A percentile compares a stretch with the other conserved stretches of the same genome.
phyloP scores from a whole-genome alignment of 257 asterid species.

The Solanum pimpinellifolium region DNA sequence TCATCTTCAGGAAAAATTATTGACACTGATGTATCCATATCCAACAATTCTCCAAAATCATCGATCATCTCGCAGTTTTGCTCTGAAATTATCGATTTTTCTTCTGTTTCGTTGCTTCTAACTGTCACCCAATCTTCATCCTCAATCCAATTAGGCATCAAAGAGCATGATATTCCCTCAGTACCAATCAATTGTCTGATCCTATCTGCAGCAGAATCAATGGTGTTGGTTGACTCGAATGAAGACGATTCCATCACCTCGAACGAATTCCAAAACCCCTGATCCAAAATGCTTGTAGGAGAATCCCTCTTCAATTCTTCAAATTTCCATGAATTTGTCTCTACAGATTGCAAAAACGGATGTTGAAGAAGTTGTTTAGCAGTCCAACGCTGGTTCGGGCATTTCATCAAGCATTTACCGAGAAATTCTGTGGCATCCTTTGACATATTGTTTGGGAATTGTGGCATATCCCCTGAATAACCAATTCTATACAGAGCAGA shows the following conservation, averaged over 20 bases:
- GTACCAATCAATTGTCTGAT: constrained; percentile 24
- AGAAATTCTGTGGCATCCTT: constrained; percentile 35
- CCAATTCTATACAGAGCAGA: constrained; percentile 64
- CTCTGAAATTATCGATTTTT: neutral
- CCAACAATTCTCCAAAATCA: constrained; percentile 4
- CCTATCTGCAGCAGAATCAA: constrained; percentile 27
- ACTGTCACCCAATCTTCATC: constrained; percentile 64
- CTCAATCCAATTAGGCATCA: constrained; percentile 24
- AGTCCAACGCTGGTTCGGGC: constrained; percentile 47
- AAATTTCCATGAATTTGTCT: neutral
- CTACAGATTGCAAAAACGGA: constrained; percentile 29
- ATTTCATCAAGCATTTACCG: constrained; percentile 42
- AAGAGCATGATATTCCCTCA: neutral
- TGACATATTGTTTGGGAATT: constrained; percentile 51
- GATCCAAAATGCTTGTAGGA: constrained; percentile 70
- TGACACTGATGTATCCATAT: neutral
- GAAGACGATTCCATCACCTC: constrained; percentile 22
- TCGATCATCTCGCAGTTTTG: neutral
- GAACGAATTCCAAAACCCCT: constrained; percentile 54
- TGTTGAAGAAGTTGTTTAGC: constrained; percentile 58
- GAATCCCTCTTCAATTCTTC: constrained; percentile 22
- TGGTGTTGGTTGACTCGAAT: neutral
- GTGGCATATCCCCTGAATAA: constrained; percentile 43
- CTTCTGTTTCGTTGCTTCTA: constrained; percentile 33
- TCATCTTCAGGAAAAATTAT: constrained; percentile 11